Conservation (phyloP, 208 protist genomes). For the Trypanosoma grayi region DNA sequence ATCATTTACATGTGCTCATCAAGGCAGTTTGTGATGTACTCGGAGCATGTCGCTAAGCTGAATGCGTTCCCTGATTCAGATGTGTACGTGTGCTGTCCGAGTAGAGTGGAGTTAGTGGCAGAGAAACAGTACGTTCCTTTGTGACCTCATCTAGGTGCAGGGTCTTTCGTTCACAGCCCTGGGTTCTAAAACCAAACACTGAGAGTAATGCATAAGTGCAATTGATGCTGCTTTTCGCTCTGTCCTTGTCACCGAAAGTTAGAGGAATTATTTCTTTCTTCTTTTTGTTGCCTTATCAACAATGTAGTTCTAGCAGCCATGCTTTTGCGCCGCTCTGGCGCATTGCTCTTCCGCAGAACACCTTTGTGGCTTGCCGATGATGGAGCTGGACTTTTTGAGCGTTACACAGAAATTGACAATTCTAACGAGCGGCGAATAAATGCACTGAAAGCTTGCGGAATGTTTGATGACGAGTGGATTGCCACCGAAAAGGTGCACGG, state of each 20-base stretch:
- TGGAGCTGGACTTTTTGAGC: slow-evolving; percentile 49
- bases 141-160: not conserved
- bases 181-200: not conserved
- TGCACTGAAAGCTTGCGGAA: slow-evolving; percentile 37
- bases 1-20: slow-evolving; percentile 81
- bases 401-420: slow-evolving; percentile 85
- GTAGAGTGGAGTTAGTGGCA: slow-evolving; percentile 47
- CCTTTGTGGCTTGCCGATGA: slow-evolving; percentile 31
- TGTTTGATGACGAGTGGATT: slow-evolving; percentile 84
- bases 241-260: too few relatives aligned
- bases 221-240: not conserved
- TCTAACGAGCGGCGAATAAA: slow-evolving; percentile 64
- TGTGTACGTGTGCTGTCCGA: slow-evolving; percentile 82
- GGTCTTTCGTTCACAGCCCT: not conserved
- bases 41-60: slow-evolving; percentile 34
- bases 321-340: slow-evolving; percentile 14
- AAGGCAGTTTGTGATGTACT: slow-evolving; percentile 52
- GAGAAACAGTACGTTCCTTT: slow-evolving; percentile 48
- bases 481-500: slow-evolving; percentile 88
- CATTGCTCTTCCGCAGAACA: slow-evolving; percentile 20
- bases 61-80: slow-evolving; percentile 74
- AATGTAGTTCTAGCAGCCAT: slow-evolving; percentile 13
- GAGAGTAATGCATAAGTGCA: not conserved
- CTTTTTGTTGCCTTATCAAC: not conserved
- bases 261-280: too few relatives aligned